phyloP scores from a whole-genome alignment of 495 filamentous ascomycete genomes.

The Penicillium chermesinum region DNA sequence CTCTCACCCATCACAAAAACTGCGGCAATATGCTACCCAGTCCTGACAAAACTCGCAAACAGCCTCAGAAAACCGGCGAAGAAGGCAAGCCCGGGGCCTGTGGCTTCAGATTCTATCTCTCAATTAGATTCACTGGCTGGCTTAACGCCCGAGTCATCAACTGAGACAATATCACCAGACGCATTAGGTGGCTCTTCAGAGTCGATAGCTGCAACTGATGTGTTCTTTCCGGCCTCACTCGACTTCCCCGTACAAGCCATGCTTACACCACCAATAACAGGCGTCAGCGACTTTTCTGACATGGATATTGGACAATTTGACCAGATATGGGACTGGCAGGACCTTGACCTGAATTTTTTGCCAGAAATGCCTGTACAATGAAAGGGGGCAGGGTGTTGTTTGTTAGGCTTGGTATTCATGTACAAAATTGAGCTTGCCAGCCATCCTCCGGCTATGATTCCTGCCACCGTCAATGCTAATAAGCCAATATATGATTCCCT shows the following conservation, averaged over 20 bases:
- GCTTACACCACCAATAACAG: slow-evolving; percentile 7
- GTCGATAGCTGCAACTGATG: background rate
- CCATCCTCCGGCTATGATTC: no score
- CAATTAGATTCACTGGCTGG: background rate
- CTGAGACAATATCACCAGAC: slow-evolving; percentile 3
- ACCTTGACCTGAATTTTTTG: slow-evolving; percentile 20
- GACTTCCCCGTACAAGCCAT: slow-evolving; percentile 7
- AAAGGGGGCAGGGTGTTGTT: background rate
- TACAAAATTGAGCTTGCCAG: no score
- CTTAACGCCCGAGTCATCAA: background rate
- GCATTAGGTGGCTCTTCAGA: slow-evolving; percentile 1
- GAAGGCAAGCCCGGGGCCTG: no score
- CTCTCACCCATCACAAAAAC: slow-evolving; percentile 31
- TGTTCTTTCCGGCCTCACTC: slow-evolving; percentile 5
- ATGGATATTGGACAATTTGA: slow-evolving; percentile 23
- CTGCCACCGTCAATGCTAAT: no score
- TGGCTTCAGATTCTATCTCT: no score
- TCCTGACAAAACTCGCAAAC: slow-evolving; percentile 16
- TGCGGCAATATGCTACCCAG: slow-evolving; percentile 20
- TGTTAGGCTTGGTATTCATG: no score
- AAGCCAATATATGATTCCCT: no score
- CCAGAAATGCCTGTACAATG: background rate
- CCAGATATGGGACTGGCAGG: slow-evolving; percentile 29
- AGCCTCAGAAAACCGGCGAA: no score
- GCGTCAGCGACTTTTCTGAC: slow-evolving; percentile 13